phyloP scores from a whole-genome alignment of 192 early-diverging fungal species.

The Podila minutissima region DNA sequence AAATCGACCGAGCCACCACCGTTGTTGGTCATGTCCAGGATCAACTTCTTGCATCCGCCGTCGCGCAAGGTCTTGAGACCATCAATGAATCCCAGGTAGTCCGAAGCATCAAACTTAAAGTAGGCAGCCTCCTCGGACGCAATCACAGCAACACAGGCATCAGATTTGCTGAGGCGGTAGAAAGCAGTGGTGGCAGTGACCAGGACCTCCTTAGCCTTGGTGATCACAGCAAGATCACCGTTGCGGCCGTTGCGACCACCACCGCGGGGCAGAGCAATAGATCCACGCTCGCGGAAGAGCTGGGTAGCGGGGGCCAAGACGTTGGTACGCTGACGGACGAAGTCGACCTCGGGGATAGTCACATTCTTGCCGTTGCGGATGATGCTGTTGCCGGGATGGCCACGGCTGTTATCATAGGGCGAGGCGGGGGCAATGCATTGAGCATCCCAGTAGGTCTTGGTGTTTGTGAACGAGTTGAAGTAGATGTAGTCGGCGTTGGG shows the following conservation, averaged over 20 bases:
- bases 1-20: slow-evolving; percentile 46
- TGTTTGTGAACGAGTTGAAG: slow-evolving; percentile 35
- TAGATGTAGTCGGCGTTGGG: slow-evolving; percentile 22
- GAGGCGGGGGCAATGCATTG: slow-evolving; percentile 27
- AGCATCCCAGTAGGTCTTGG: slow-evolving; percentile 41
- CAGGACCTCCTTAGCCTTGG: slow-evolving; percentile 25
- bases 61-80: slow-evolving; percentile 31
- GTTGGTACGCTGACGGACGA: not conserved
- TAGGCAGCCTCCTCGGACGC: slow-evolving; percentile 35
- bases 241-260: slow-evolving; percentile 20
- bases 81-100: slow-evolving; percentile 29
- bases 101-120: slow-evolving; percentile 19
- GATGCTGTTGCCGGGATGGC: not conserved
- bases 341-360: not conserved
- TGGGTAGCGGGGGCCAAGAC: slow-evolving; percentile 10
- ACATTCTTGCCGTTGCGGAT: not conserved
- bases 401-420: slow-evolving; percentile 18
- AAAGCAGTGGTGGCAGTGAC: slow-evolving; percentile 38
- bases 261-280: slow-evolving; percentile 17
- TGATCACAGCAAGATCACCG: slow-evolving; percentile 9
- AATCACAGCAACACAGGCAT: slow-evolving; percentile 50
- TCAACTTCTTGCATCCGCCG: slow-evolving; percentile 47
- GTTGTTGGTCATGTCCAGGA: slow-evolving; percentile 56
- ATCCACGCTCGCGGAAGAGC: slow-evolving; percentile 38
- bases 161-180: slow-evolving; percentile 22